phyloP scores from a whole-genome alignment of 1,284 basidiomycete genomes.

The Cutaneotrichosporon cutaneum region DNA sequence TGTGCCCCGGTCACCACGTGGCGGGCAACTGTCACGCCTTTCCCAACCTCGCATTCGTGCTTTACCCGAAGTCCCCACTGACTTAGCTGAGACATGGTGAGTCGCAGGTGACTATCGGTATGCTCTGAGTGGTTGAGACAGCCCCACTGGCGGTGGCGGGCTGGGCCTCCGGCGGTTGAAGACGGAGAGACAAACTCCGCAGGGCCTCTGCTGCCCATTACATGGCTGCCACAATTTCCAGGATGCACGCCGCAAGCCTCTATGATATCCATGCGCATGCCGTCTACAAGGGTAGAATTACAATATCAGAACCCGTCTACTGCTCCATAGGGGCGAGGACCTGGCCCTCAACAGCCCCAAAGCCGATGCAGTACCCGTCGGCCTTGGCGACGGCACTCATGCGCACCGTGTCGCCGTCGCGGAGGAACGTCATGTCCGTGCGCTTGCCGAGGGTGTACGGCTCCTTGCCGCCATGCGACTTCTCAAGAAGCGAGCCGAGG shows the following conservation, averaged over 20 bases:
- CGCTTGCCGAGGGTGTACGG: slow-evolving; percentile 23
- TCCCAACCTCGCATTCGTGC: not conserved
- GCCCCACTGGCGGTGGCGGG: too few species aligned
- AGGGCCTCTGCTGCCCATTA: too few species aligned
- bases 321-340: slow-evolving; percentile 18
- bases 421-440: slow-evolving; percentile 27
- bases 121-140: too few species aligned
- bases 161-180: not conserved
- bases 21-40: too few species aligned
- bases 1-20: too few species aligned
- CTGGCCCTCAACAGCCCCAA: slow-evolving; percentile 25
- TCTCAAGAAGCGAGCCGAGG: slow-evolving; percentile 30
- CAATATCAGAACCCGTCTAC: not conserved
- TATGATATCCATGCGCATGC: not conserved
- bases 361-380: slow-evolving; percentile 20
- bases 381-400: slow-evolving; percentile 16
- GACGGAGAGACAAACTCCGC: too few species aligned
- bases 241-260: not conserved
- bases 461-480: slow-evolving; percentile 17
- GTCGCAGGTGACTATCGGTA: too few species aligned
- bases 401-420: slow-evolving; percentile 23
- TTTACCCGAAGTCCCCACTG: not conserved
- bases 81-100: too few species aligned
- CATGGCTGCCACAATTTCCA: not conserved
- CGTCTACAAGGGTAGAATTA: not conserved